These are phyloP conservation scores for Actinidia polygama DNA, from an alignment of 179 eudicot species.

Conservation along the genomic window DNA sequence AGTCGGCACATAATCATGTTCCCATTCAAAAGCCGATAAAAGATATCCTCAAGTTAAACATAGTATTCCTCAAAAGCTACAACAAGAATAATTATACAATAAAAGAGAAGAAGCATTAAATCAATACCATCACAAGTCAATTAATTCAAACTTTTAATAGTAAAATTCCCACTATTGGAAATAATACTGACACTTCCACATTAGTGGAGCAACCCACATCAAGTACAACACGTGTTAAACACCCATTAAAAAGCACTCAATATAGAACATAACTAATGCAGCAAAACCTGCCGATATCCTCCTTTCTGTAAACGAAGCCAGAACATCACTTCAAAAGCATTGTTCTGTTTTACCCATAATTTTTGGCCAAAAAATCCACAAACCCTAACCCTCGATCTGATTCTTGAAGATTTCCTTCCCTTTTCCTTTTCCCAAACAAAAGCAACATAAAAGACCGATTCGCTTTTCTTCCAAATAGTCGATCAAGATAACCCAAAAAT, in stretches of 20 bases:
- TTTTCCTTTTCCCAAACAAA: not conserved
- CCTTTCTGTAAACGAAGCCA: constrained; percentile 4
- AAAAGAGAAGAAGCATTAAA: not conserved
- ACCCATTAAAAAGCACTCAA: not conserved
- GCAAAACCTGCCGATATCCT: not conserved
- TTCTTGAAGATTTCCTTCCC: constrained; percentile 1
- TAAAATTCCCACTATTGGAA: constrained; percentile 2
- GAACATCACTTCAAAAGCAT: not conserved
- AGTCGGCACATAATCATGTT: constrained; percentile 80
- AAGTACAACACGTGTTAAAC: not conserved
- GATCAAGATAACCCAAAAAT: not conserved
- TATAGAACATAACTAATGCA: not conserved
- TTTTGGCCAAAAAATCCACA: not conserved
- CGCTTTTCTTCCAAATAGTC: not conserved
- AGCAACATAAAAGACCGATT: not conserved
- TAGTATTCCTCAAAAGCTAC: not conserved
- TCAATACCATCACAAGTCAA: not conserved
- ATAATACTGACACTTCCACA: too few species aligned
- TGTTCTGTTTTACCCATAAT: not conserved
- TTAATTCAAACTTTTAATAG: not conserved
- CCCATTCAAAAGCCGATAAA: not conserved
- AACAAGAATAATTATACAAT: not conserved
- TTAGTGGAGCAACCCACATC: not conserved
- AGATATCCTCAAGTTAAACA: not conserved
- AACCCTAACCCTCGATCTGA: not conserved